Base-by-base conservation (phyloP, 768 basidiomycete species). In the Phlebiopsis flavidoalba region DNA sequence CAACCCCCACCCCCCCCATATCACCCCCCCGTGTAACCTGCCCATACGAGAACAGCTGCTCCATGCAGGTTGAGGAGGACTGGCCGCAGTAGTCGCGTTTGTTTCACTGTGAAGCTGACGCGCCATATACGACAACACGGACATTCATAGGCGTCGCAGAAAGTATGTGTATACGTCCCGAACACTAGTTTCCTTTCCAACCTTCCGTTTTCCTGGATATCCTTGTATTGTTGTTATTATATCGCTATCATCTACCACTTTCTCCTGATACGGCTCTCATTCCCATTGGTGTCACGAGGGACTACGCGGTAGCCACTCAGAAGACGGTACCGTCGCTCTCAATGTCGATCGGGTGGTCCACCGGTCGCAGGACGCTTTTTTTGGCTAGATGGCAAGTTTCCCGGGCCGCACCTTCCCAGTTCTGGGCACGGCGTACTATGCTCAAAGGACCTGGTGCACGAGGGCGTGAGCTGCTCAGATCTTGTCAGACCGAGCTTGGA, bases 361-460 rank as follows among this genome's bases (percentile, higher is more conserved):
- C 89, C 86, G 0, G 83, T 86, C 47, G 79, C 76, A 0, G 87
- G 89, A 5, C 95, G 76, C 71, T 83, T 86, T 70, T 79, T n/a
- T n/a, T n/a, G n/a, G 73, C 70, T 86, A n/a, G n/a, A n/a, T 89
- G 3, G 96, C 96, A 43, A 98, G n/a, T 91, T 74, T 96, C 93
- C 4, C 96, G 79, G 3, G 96, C n/a, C n/a, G n/a, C 96, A 1
- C 93, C 94, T 69, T 95, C 96, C 96, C 96, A 99, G 0, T 95
- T 98, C n/a, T n/a, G n/a, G n/a, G n/a, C n/a, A n/a, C n/a, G 1
- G 95, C 95, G 54, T n/a, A n/a, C 88, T 87, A n/a, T n/a, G n/a
- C 74, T 98, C 96, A 36, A n/a, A 99, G 77, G 0, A 98, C 86
- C 71, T 98, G 96, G n/a, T n/a, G n/a, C n/a, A n/a, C 0, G 94